Evolutionary conservation across 495 filamentous ascomycete species (phyloP), one percentile per base, ranked within the genome.

Genomic region (Pyrenopolyporus hunteri): DNA sequence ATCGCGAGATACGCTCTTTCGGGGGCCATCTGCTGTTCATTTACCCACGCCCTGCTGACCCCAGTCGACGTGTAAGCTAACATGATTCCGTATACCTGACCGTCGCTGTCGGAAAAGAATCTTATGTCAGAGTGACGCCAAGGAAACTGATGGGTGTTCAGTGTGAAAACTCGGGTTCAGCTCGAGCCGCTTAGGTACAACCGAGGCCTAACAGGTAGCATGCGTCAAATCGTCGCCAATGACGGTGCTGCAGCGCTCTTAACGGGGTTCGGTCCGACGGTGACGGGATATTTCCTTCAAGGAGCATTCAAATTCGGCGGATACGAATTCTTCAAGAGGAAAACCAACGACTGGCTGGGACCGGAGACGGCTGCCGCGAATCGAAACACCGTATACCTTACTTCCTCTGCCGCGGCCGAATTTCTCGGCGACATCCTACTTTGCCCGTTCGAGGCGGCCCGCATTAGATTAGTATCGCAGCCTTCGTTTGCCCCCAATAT

Each of bases 61-160:
- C 90, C 90, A 60, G 87, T 93, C 65, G 90, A 94, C 80, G 90
- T 93, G 90, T 93, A 89, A 84, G 89, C 51, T 32, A 60, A 47
- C 43, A 56, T 61, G 51, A 57, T 61, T 44, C 47, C 13, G 57
- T 60, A 57, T 57, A 31, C 36, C 55, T 43, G 43, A 32, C 35
- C 23, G 46, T 61, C 31, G 48, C 35, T 54, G 47, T 25, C 23
- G 23, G 33, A 25, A 40, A 29, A 29, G 17, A 22, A 20, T 45
- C 23, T 48, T 33, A 19, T 50, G 43, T 56, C 32, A 28, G 17
- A 32, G 3, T 35, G 20, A 23, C 19, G 44, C 35, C 49, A 25
- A 28, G 22, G 33, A 40, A 40, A 50, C 61, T 61, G 66, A 68
- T 62, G 52, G 11, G 63, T 61, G 64, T 51, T 36, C 70, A 88